A percentile compares a stretch with the other conserved stretches of the same genome.
These are phyloP conservation scores for Porodaedalea pini DNA, from an alignment of 1,284 basidiomycete species.

Conservation along the genomic window DNA sequence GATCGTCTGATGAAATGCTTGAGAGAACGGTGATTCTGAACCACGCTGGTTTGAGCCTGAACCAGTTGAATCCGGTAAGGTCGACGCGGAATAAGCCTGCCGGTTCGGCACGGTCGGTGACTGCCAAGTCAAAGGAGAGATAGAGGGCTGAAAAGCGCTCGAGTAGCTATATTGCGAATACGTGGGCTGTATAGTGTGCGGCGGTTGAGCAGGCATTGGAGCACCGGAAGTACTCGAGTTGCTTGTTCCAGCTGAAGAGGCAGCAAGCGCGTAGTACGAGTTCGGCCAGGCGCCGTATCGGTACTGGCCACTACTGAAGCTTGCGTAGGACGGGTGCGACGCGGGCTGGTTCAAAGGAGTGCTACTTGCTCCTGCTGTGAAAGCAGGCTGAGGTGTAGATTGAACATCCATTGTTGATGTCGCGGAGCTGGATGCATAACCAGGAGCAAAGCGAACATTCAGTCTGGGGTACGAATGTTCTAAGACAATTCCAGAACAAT, in stretches of 20 bases:
- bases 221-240: background rate
- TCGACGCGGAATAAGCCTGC: background rate
- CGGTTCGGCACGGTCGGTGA: background rate
- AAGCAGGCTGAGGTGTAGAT: background rate
- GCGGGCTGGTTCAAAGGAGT: background rate
- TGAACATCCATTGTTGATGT: background rate
- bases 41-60: background rate
- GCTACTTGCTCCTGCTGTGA: background rate
- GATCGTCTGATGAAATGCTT: slow-evolving; percentile 1
- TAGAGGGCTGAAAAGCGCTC: background rate
- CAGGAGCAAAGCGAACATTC: background rate
- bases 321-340: background rate
- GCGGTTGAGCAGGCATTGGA: background rate
- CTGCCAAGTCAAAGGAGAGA: background rate
- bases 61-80: background rate
- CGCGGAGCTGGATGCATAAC: background rate
- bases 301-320: background rate
- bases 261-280: background rate
- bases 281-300: background rate
- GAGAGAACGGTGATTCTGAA: background rate
- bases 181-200: background rate
- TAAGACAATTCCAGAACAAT: background rate
- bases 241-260: too few relatives aligned
- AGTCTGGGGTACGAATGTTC: background rate
- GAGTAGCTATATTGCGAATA: background rate